Evolutionary conservation across 106 monocot species (phyloP), one percentile per base, ranked within the genome.

Genomic region (Platanthera zijinensis): DNA sequence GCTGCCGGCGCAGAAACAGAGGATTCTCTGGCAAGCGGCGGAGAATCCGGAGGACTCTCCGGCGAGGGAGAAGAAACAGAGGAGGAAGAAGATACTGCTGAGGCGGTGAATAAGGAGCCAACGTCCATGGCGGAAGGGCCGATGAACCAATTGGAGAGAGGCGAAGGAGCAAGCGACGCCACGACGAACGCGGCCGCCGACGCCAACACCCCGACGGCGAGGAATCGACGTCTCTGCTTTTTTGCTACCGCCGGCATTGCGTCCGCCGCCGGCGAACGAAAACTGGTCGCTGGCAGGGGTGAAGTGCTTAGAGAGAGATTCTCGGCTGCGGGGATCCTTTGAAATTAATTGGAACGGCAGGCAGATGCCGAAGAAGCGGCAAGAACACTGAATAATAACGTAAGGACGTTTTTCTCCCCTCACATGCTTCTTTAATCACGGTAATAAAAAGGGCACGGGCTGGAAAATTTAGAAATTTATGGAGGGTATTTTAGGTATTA

Each of bases 151-250:
- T 19, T n/a, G 45, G 61, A 4, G 52, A 71, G 25, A 5, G 73
- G 68, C 10, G 74, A 51, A 13, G 57, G n/a, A 32, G 47, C 17
- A 22, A 21, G n/a, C 68, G 67, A 75, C 11, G 47, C 17, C 47
- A 82, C 4, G 61, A 82, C 7, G 8, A 78, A 22, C 7, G 70
- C 59, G 22, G 19, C 56, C 3, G 64, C 47, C 2, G 79, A 49
- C 51, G 32, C 17, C 57, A 71, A 14, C 17, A 79, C 1, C 25
- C 39, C 48, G 32, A 53, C 69, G 57, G 50, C 56, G 5, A 72
- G n/a, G 6, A 72, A 11, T 0, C 54, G 54, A 0, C 54, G 54
- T 14, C 14, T 12, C 54, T 12, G 13, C 13, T 3, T 12, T 54
- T 13, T 54, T 15, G 15, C 15, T 3, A 54, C 54, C 15, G 15